Evolutionary conservation across 257 asterid species (phyloP), one percentile per base, ranked within the genome.

Genomic region (Nyctanthes arbortristis): DNA sequence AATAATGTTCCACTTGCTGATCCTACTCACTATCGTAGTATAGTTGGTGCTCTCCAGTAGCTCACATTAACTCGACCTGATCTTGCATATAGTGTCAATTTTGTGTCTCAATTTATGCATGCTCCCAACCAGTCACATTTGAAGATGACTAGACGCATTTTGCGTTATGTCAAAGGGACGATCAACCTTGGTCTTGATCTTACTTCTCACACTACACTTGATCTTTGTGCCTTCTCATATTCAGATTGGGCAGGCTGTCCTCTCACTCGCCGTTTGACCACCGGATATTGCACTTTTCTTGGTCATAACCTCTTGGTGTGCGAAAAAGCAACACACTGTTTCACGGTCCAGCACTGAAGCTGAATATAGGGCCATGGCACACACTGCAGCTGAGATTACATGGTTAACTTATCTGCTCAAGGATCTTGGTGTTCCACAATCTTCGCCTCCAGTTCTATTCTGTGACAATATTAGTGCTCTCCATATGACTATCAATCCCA

Each of bases 301-400:
- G 71, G 76, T 33, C 16, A 57, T 52, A 0, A 20, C 64, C 25
- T 20, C 71, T 0, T 72, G 76, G 76, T 5, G 58, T 2, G 49
- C 70, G 24, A 63, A 40, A 12, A 72, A 72, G 22, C 65, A 63
- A 36, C 3, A 3, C 3, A 14, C 20, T 1, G 69, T 71, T 10
- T n/a, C 75, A 3, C 7, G 75, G 7, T 71, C 75, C 2, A 62
- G 61, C 59, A 69, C 67, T 5, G 67, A 69, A 30, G 39, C 66
- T 5, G 64, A 69, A 43, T 59, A 69, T 27, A 24, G 60, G 7
- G 45, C 45, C 13, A 7, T 69, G 31, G 74, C 68, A 1, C 40
- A 27, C 37, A 20, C 61, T 1, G 16, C 43, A 22, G 10, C 60
- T 20, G 67, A 69, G 31, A 4, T 32, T 0, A 1, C 16, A 3